Base-by-base conservation (phyloP, 73 alveolate genomes). In the Paramecium caudatum region DNA sequence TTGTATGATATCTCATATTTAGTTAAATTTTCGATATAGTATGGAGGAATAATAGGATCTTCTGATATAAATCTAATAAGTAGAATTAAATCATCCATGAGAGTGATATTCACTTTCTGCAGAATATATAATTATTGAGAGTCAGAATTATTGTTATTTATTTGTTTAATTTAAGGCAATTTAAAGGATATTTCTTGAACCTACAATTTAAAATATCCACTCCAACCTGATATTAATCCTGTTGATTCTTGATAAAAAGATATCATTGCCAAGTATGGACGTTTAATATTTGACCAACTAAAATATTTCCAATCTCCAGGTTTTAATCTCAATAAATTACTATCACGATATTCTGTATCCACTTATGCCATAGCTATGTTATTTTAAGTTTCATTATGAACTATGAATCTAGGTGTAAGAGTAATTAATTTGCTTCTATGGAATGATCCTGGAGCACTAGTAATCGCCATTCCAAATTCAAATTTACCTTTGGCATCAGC, bases 401-500 rank as follows among this genome's bases (percentile, higher is more conserved):
- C 85, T 55, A 86, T 86, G 41, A 62, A 86, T 63, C 93, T 86
- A 10, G 93, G 93, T 2, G 93, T 63, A 16, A 86, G 61, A 17
- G 90, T 62, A 21, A 86, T 86, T 37, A 86, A 46, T 39, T 86
- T 86, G 36, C 85, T 47, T 39, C 93, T 55, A 65, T 55, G 47
- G 47, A 70, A 86, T n/a, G 68, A 41, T 23, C 93, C 93, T 21
- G 93, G 93, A 3, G 90, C 93, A 41, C 93, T 86, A 17, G 82
- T 37, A 10, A 86, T 46, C 39, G 68, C 68, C 61, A 86, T 61
- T 10, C 93, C 93, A 61, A 86, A 86, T 19, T 86, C 93, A 43
- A 37, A 86, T 86, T 63, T 45, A 37, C 84, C 84, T 41, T 78
- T 86, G 5, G 62, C 50, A 63, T 41, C 92, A 55, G 62, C 32